These are phyloP conservation scores for Lactarius vividus DNA, from an alignment of 768 basidiomycete species.

Conservation along the genomic window DNA sequence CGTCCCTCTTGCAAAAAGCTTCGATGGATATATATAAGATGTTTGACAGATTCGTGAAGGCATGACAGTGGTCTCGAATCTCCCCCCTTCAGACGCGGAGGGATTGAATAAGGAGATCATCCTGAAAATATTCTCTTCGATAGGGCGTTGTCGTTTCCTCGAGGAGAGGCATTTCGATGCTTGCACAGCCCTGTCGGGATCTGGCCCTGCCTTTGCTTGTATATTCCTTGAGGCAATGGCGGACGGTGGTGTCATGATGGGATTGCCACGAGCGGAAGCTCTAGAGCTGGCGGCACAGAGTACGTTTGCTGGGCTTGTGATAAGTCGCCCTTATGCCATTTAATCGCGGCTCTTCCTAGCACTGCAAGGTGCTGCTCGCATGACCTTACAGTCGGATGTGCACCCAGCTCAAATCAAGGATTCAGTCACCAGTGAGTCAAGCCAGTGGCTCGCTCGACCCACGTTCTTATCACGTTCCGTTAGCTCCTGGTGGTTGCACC, in stretches of 20 bases:
- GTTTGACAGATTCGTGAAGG: slow-evolving; percentile 87
- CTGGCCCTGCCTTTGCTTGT: slow-evolving; percentile 95
- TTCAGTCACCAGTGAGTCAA: slow-evolving; percentile 84
- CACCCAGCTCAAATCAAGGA: slow-evolving; percentile 98
- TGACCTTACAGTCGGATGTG: slow-evolving; percentile 83
- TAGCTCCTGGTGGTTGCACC: slow-evolving; percentile 97
- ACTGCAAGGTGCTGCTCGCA: slow-evolving; percentile 92
- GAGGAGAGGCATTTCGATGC: slow-evolving; percentile 99
- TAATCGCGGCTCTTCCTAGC: slow-evolving; percentile 45
- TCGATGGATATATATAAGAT: not conserved
- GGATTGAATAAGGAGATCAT: slow-evolving; percentile 70
- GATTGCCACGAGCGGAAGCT: slow-evolving; percentile 89
- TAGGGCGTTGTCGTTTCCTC: slow-evolving; percentile 92
- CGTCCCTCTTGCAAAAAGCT: slow-evolving; percentile 26
- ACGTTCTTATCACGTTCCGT: slow-evolving; percentile 9
- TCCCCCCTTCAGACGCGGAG: slow-evolving; percentile 51
- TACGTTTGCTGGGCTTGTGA: slow-evolving; percentile 38
- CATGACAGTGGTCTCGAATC: slow-evolving; percentile 89
- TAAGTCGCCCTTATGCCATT: not conserved
- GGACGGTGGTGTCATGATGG: slow-evolving; percentile 99
- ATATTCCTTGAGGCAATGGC: slow-evolving; percentile 98
- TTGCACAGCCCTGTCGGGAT: slow-evolving; percentile 93
- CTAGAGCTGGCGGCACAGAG: slow-evolving; percentile 95
- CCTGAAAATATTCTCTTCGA: slow-evolving; percentile 93
- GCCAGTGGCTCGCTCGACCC: not conserved